Conservation (phyloP, 495 filamentous ascomycete genomes). For the Daldinia decipiens region DNA sequence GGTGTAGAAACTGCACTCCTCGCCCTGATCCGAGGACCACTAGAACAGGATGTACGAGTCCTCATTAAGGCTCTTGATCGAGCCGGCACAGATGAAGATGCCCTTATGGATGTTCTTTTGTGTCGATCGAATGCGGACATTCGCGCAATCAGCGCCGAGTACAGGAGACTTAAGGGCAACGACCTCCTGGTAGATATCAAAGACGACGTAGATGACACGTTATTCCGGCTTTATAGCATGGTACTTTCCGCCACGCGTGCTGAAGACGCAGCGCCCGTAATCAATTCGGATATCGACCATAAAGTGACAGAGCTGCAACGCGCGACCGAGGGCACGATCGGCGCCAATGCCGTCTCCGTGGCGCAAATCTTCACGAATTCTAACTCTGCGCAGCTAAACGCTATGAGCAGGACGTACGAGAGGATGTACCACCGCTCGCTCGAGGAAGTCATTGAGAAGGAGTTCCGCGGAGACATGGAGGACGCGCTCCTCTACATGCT, state of each 20-base stretch:
- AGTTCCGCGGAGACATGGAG: slow-evolving; percentile 83
- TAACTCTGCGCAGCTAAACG: slow-evolving; percentile 71
- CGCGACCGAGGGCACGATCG: slow-evolving; percentile 65
- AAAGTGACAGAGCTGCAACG: slow-evolving; percentile 70
- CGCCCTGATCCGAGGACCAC: slow-evolving; percentile 73
- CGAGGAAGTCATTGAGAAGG: slow-evolving; percentile 68
- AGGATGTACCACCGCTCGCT: slow-evolving; percentile 66
- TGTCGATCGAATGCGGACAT: slow-evolving; percentile 80
- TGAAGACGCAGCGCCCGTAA: slow-evolving; percentile 67
- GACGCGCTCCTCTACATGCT: slow-evolving; percentile 68
- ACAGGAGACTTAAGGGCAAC: slow-evolving; percentile 65
- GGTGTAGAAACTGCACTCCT: slow-evolving; percentile 70
- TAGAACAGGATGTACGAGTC: slow-evolving; percentile 66
- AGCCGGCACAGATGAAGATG: slow-evolving; percentile 75
- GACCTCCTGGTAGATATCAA: slow-evolving; percentile 62
- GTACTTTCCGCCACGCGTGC: slow-evolving; percentile 68
- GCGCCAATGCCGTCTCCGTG: slow-evolving; percentile 56
- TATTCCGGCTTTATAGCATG: slow-evolving; percentile 60
- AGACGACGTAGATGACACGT: slow-evolving; percentile 66
- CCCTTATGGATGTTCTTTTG: slow-evolving; percentile 78
- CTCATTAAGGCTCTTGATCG: slow-evolving; percentile 69
- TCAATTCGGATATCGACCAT: slow-evolving; percentile 66
- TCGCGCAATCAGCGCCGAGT: slow-evolving; percentile 64
- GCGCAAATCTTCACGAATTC: slow-evolving; percentile 70
- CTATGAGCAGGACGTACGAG: slow-evolving; percentile 70